Conservation (phyloP, 2,329 filamentous ascomycete species). For the Passalora sequoiae region DNA sequence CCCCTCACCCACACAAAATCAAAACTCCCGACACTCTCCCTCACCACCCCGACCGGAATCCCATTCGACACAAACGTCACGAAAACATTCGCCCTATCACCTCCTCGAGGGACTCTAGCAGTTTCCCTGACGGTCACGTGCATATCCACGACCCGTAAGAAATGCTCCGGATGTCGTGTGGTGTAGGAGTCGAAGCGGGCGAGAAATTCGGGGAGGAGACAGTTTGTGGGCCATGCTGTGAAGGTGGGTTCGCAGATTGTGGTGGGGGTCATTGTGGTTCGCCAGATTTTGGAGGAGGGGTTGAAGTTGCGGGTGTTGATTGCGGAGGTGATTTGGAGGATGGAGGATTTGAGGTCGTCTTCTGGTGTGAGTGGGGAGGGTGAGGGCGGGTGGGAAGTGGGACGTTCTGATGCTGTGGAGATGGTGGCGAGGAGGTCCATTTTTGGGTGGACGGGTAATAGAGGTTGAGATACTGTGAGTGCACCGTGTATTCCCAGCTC, state of each 20-base stretch:
- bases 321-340: not conserved
- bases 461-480: too few relatives aligned
- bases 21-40: not conserved
- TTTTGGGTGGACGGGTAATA: too few relatives aligned
- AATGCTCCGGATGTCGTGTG: not conserved
- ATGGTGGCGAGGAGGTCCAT: not conserved
- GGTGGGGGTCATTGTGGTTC: not conserved
- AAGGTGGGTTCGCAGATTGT: not conserved
- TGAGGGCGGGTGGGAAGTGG: too few relatives aligned
- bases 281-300: not conserved
- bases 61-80: not conserved
- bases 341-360: not conserved
- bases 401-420: not conserved
- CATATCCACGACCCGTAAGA: not conserved
- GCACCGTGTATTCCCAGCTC: too few relatives aligned
- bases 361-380: not conserved
- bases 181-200: not conserved
- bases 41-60: not conserved
- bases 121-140: not conserved
- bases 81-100: not conserved
- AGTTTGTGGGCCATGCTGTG: not conserved
- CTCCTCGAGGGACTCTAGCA: too few relatives aligned
- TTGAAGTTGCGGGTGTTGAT: not conserved
- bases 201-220: not conserved
- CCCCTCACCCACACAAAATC: not conserved